A percentile compares a stretch with the other conserved stretches of the same genome.
These are phyloP conservation scores for Datura wrightii DNA, from an alignment of 257 asterid species.

Conservation along the genomic window DNA sequence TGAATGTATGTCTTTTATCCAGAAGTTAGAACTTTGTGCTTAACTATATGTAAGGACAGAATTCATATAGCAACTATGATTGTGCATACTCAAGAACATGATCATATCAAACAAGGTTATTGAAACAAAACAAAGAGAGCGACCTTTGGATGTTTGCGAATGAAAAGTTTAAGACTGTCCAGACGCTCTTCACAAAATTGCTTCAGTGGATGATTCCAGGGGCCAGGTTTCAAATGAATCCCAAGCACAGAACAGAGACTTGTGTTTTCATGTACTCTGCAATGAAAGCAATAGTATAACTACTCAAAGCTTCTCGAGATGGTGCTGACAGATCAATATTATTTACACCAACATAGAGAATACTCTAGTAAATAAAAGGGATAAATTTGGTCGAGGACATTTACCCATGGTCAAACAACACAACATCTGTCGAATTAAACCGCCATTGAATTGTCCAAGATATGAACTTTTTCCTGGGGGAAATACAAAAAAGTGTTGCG, in stretches of 20 bases:
- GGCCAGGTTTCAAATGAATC: conserved; percentile 77
- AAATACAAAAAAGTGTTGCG: conserved; percentile 28
- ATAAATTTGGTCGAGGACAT: conserved; percentile 27
- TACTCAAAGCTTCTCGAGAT: conserved; percentile 14
- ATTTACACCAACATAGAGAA: background rate
- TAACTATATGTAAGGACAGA: background rate
- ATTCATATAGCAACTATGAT: background rate
- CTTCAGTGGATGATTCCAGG: conserved; percentile 78
- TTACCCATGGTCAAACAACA: conserved; percentile 82
- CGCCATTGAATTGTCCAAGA: conserved; percentile 96
- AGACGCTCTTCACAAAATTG: conserved; percentile 62
- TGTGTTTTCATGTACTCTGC: conserved; percentile 73
- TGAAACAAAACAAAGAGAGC: conserved; percentile 21
- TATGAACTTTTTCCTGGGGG: conserved; percentile 68
- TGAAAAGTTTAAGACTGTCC: conserved; percentile 75
- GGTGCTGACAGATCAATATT: background rate
- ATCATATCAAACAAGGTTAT: conserved; percentile 20
- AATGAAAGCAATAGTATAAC: conserved; percentile 27
- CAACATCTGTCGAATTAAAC: conserved; percentile 75
- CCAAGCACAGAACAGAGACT: conserved; percentile 60
- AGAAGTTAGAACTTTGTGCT: background rate
- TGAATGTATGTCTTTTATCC: background rate
- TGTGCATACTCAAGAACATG: background rate
- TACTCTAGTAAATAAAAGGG: background rate
- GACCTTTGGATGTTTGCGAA: conserved; percentile 79